These are phyloP conservation scores for Phaeosphaeria sp. DNA, from an alignment of 2,329 filamentous ascomycete species.

Conservation along the genomic window DNA sequence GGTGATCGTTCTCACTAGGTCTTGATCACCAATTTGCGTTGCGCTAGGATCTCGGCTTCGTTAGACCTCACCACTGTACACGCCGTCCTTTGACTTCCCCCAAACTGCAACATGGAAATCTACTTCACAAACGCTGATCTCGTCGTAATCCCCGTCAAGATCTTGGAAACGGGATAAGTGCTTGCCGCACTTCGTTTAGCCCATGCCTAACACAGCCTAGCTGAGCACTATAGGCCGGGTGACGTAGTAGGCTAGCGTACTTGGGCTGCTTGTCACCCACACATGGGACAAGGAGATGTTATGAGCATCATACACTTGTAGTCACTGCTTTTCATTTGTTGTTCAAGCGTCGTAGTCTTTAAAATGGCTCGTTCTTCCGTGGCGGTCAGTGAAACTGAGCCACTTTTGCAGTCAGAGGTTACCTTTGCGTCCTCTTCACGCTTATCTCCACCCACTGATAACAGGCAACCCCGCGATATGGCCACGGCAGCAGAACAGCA, in stretches of 20 bases:
- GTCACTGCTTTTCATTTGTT: neutral
- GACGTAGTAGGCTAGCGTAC: slow-evolving; percentile 5
- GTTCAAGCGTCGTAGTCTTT: neutral
- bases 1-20: neutral
- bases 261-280: neutral
- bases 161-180: neutral
- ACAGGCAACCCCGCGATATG: neutral
- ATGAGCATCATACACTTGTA: neutral
- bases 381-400: neutral
- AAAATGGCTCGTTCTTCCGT: neutral
- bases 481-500: neutral
- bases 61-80: neutral
- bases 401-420: neutral
- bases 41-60: neutral
- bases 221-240: neutral
- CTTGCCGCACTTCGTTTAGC: slow-evolving; percentile 3
- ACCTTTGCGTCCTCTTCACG: slow-evolving; percentile 5
- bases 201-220: neutral
- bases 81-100: neutral
- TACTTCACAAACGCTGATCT: neutral
- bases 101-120: neutral
- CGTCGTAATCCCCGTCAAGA: neutral
- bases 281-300: neutral
- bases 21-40: neutral
- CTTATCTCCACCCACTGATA: neutral